phyloP scores from a whole-genome alignment of 2,329 filamentous ascomycete species.

The Aspergillus intermedius region DNA sequence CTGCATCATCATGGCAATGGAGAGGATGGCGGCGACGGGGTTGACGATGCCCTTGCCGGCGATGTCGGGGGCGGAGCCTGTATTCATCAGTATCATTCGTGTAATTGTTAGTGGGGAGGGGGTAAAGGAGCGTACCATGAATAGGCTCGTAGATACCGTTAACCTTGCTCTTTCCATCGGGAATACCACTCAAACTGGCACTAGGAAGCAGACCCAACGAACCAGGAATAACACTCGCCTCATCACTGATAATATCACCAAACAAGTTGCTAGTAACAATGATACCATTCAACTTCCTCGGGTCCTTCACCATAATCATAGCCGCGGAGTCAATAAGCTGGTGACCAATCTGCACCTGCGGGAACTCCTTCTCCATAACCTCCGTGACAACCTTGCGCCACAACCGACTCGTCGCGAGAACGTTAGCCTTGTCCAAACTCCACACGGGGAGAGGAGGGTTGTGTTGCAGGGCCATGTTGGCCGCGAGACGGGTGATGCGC shows the following conservation, averaged over 20 bases:
- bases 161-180: slow-evolving; percentile 74
- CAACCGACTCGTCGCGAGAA: slow-evolving; percentile 79
- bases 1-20: slow-evolving; percentile 89
- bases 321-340: slow-evolving; percentile 95
- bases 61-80: slow-evolving; percentile 86
- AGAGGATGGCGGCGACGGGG: slow-evolving; percentile 85
- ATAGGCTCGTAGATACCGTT: slow-evolving; percentile 98
- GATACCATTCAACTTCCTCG: slow-evolving; percentile 77
- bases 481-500: slow-evolving; percentile 76
- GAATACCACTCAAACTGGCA: slow-evolving; percentile 78
- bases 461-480: slow-evolving; percentile 68
- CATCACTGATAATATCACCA: slow-evolving; percentile 92
- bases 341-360: slow-evolving; percentile 73
- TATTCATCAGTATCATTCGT: slow-evolving; percentile 1
- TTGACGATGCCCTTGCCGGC: slow-evolving; percentile 87
- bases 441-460: slow-evolving; percentile 71
- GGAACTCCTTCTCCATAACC: slow-evolving; percentile 82
- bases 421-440: slow-evolving; percentile 94
- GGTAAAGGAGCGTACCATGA: slow-evolving; percentile 57
- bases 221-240: slow-evolving; percentile 89
- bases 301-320: slow-evolving; percentile 97
- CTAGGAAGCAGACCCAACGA: slow-evolving; percentile 82
- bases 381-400: slow-evolving; percentile 85
- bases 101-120: background rate
- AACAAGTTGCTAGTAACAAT: slow-evolving; percentile 91